Evolutionary conservation across 106 monocot species (phyloP).

Genomic region (Amphibolis antarctica): DNA sequence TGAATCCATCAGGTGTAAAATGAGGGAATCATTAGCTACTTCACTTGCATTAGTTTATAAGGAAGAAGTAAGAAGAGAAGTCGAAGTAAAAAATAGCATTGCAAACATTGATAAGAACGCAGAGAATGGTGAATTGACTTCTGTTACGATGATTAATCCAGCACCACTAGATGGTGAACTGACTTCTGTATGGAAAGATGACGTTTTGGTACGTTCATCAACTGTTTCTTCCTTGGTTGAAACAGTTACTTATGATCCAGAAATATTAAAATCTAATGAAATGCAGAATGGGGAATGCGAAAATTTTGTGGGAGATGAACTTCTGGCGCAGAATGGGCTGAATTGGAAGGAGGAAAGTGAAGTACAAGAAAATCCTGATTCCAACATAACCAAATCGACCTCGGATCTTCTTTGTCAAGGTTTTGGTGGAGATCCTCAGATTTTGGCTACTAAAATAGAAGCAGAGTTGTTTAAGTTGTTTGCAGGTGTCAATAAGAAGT

Average conservation of each 20-base stretch:
- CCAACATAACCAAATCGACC: constrained; percentile 36
- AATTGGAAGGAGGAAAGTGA: constrained; percentile 36
- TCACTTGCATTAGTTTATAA: constrained; percentile 37
- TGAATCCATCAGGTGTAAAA: constrained; percentile 58
- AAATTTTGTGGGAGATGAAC: constrained; percentile 48
- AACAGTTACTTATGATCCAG: background rate
- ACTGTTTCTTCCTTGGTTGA: background rate
- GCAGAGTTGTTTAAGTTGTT: constrained; percentile 68
- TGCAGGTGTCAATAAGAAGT: constrained; percentile 92
- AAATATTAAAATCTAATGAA: background rate
- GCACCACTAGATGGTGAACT: too few species aligned
- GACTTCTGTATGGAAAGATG: too few species aligned
- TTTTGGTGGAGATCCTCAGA: constrained; percentile 14
- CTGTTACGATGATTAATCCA: too few species aligned
- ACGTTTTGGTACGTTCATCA: background rate
- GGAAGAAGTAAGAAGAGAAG: constrained; percentile 18
- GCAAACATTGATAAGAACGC: background rate
- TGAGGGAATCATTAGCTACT: constrained; percentile 57
- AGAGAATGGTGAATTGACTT: background rate
- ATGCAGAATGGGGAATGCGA: background rate
- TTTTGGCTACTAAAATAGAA: constrained; percentile 64
- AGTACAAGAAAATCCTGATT: constrained; percentile 6
- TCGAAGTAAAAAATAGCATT: constrained; percentile 6
- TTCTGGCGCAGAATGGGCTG: constrained; percentile 67
- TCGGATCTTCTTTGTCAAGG: constrained; percentile 9